These are phyloP conservation scores for Rickenella mellea DNA, from an alignment of 768 basidiomycete genomes.

Conservation along the genomic window DNA sequence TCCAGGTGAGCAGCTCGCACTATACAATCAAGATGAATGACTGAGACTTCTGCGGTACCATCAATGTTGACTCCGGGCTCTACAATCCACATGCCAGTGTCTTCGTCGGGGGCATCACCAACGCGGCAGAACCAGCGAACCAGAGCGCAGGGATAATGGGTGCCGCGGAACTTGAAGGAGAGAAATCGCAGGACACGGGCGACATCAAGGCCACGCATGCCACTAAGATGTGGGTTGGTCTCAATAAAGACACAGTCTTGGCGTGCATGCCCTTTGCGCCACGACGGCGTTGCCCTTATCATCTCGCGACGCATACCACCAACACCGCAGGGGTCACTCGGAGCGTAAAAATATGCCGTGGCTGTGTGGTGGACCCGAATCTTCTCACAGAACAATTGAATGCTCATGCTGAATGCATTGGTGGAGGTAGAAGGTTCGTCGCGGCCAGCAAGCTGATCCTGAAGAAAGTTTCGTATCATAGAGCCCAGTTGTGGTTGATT, in stretches of 20 bases:
- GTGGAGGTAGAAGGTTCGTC: too few relatives aligned
- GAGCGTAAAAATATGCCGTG: constrained; percentile 21
- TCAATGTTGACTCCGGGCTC: constrained; percentile 15
- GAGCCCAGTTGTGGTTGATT: constrained; percentile 7
- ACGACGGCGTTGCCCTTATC: constrained; percentile 19
- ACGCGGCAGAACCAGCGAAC: constrained; percentile 15
- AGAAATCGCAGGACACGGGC: constrained; percentile 18
- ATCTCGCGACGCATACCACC: constrained; percentile 19
- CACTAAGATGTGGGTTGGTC: constrained; percentile 7
- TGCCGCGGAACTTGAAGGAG: constrained; percentile 11
- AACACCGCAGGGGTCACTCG: constrained; percentile 24
- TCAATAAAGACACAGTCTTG: constrained; percentile 22
- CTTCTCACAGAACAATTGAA: constrained; percentile 6
- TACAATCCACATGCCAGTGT: constrained; percentile 22
- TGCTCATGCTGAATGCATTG: constrained; percentile 13
- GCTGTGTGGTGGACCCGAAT: constrained; percentile 21
- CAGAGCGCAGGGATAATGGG: constrained; percentile 16
- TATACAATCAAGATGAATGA: constrained; percentile 17
- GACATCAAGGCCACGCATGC: constrained; percentile 17
- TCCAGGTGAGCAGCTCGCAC: constrained; percentile 15
- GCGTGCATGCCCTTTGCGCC: constrained; percentile 17
- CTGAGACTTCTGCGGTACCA: background rate
- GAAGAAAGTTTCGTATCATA: constrained; percentile 12
- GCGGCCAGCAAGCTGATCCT: background rate
- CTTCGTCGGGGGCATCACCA: constrained; percentile 12